Evolutionary conservation across 768 basidiomycete species (phyloP), one percentile per base, ranked within the genome.

Genomic region (Tricholoma saponaceum): DNA sequence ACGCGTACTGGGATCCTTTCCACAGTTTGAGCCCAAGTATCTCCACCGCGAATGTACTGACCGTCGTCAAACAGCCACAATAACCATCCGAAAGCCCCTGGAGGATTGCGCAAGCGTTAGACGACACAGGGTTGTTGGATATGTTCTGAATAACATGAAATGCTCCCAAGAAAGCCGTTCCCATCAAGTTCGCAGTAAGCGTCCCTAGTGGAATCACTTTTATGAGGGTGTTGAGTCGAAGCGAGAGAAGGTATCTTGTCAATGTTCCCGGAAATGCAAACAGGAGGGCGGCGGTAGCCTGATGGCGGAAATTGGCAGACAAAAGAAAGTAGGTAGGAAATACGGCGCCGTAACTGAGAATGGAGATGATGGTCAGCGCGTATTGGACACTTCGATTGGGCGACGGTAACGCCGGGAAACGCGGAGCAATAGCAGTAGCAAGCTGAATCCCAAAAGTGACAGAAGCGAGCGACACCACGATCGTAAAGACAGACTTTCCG

Each of bases 21-120:
- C 82, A 68, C 30, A 76, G 69, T 43, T 75, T 70, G 59, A 95
- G 73, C 41, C 81, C 80, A 32, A 77, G 72, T 20, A 91, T 69
- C 68, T 99, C 97, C 8, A 86, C 86, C 1, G 85, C 89, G 66
- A 98, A 96, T 16, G 95, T 98, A 70, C 90, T 93, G 63, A 99
- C 82, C 1, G 97, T 99, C 1, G 89, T 95, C 63, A 98, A 76
- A 73, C 93, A 95, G 10, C 95, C 97, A 68, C 95, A 98, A 67
- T 93, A 98, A 6, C 97, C 97, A 68, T 98, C 93, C 22, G 79
- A 76, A 35, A 98, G 72, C 1, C 93, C 95, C 66, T 91, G 87
- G 41, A 98, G 70, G 18, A 92, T 75, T 23, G 82, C 77, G 67
- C 95, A 97, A 32, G 82, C 77, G 58, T 78, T 72, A 20, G 71